Base-by-base conservation (phyloP, 2,329 filamentous ascomycete species). In the Pestalotiopsis sp. region DNA sequence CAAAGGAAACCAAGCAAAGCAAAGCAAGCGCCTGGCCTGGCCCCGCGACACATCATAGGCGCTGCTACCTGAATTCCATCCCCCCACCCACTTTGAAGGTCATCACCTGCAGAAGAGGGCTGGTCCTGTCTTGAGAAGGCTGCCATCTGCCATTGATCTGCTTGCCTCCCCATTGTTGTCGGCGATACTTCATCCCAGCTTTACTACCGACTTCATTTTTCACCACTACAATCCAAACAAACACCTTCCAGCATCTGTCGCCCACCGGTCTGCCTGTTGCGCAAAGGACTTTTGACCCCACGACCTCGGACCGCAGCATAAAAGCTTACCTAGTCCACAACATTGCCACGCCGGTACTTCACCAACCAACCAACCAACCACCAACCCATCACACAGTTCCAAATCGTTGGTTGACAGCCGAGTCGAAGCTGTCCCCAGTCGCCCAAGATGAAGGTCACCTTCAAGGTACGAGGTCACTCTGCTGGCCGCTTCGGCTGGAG, bases 381-480 rank as follows among this genome's bases (percentile, higher is more conserved):
- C 62, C 60, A 65, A 38, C 45, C 25, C 31, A 52, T 66, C 49
- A 58, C 49, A n/a, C 64, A 38, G 20, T 40, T 14, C 23, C 40
- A 62, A n/a, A 27, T 23, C 9, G 59, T 36, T 13, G 20, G n/a
- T 13, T 36, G 25, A 36, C 59, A 62, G 59, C 59, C 36, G 59
- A 14, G 17, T n/a, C 36, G 27, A 38, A 66, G 52, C 45, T 57
- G 64, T 20, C 31, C 7, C 13, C 52, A 57, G 36, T 38, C 56
- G 65, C 65, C 65, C 85, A 87, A 76, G 79, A 91, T 91, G 89
- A 91, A 91, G 88, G 85, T 91, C 78, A 91, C 89, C 71, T 89
- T 90, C 81, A 88, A 89, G 84, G 88, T 90, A 83, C 71, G 85
- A 38, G 57, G 23, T 57, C 20, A n/a, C 45, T 23, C 25, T 25